Evolutionary conservation across 1,284 basidiomycete genomes (phyloP).

Genomic region (Ceratobasidium sp.): DNA sequence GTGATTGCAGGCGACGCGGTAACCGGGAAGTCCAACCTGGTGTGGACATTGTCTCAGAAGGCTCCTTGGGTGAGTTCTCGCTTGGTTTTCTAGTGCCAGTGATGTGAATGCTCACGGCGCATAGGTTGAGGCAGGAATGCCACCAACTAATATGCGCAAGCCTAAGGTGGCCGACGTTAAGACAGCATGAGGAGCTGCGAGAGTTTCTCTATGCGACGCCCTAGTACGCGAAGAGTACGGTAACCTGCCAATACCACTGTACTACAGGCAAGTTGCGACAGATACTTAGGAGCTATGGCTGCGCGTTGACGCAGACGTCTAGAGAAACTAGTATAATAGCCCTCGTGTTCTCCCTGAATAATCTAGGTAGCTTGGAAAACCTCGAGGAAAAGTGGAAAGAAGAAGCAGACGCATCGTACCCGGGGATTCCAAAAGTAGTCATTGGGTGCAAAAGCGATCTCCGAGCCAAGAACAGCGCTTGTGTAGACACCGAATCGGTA

Average conservation of each 20-base stretch:
- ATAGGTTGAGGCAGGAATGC: too few relatives aligned
- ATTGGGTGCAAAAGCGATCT: conserved; percentile 27
- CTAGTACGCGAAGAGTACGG: neutral
- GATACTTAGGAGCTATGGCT: neutral
- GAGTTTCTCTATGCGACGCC: neutral
- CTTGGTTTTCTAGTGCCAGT: neutral
- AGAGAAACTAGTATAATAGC: conserved; percentile 17
- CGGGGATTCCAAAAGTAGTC: conserved; percentile 10
- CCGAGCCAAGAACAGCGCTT: neutral
- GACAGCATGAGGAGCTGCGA: neutral
- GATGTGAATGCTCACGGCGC: neutral
- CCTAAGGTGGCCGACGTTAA: neutral
- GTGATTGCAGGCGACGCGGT: too few relatives aligned
- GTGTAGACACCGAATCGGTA: conserved; percentile 19
- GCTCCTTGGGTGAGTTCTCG: too few relatives aligned
- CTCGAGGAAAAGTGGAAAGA: conserved; percentile 13
- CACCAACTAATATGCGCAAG: neutral
- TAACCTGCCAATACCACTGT: neutral
- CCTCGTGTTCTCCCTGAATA: conserved; percentile 10
- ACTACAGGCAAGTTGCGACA: conserved; percentile 1
- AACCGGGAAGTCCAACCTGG: too few relatives aligned
- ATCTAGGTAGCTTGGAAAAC: neutral
- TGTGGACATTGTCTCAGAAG: too few relatives aligned
- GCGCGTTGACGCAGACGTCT: too few relatives aligned
- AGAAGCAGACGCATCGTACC: neutral